A percentile compares a stretch with the other conserved stretches of the same genome.
Evolutionary conservation across 176 grass and related monocot genomes (phyloP).

Genomic region (Zea mays): DNA sequence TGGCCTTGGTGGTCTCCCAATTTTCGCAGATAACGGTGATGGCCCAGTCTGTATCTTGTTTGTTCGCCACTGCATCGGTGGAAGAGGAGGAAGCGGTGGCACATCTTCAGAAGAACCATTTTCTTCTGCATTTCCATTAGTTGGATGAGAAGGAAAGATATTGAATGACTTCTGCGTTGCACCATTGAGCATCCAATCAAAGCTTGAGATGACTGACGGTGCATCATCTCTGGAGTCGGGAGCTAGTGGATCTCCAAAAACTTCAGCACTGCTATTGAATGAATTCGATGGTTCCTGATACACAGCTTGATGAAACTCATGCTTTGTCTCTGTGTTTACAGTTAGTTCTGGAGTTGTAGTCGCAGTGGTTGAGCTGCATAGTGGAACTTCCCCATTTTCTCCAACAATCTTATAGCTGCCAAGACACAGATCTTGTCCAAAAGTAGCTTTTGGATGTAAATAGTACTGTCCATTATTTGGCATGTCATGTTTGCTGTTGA

Average conservation of each 20-base stretch:
- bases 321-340: slow-evolving; percentile 17
- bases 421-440: slow-evolving; percentile 12
- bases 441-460: slow-evolving; percentile 28
- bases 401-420: slow-evolving; percentile 20
- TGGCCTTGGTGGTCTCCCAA: slow-evolving; percentile 51
- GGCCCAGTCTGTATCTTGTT: slow-evolving; percentile 52
- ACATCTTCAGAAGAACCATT: slow-evolving; percentile 39
- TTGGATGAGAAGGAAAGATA: slow-evolving; percentile 38
- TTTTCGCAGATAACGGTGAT: slow-evolving; percentile 47
- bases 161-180: slow-evolving; percentile 36
- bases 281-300: slow-evolving; percentile 15
- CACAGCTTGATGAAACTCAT: neutral
- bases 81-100: slow-evolving; percentile 64
- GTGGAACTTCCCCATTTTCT: neutral
- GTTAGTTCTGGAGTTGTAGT: neutral
- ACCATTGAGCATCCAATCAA: slow-evolving; percentile 50
- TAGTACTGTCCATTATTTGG: slow-evolving; percentile 29
- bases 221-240: slow-evolving; percentile 29
- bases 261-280: slow-evolving; percentile 13
- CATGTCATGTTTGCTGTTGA: slow-evolving; percentile 14
- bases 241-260: slow-evolving; percentile 27
- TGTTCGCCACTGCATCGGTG: slow-evolving; percentile 59
- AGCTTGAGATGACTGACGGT: slow-evolving; percentile 29
- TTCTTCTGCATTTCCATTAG: slow-evolving; percentile 24
- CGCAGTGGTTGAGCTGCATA: slow-evolving; percentile 18